phyloP scores from a whole-genome alignment of 371 early-diverging fungal genomes.

The Globomyces sp. region DNA sequence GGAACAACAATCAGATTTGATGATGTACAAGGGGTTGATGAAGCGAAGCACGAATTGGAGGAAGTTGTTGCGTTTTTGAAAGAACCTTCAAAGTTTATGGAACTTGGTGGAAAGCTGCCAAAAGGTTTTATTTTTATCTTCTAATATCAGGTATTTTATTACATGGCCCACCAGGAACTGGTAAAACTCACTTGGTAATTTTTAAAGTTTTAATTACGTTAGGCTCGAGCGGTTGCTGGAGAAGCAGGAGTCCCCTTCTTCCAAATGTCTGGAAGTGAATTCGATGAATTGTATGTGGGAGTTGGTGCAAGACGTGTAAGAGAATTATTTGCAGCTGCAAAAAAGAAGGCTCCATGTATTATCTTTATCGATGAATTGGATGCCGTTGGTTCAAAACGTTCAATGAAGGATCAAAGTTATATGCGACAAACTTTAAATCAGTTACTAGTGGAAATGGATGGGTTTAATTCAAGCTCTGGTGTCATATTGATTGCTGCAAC shows the following conservation, averaged over 20 bases:
- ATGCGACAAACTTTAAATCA: slow-evolving; percentile 97
- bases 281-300: slow-evolving; percentile 98
- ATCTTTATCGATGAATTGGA: slow-evolving; percentile 99
- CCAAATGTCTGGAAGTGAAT: slow-evolving; percentile 96
- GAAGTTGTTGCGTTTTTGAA: slow-evolving; percentile 94
- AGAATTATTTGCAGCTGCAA: slow-evolving; percentile 87
- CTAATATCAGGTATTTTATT: slow-evolving; percentile 57
- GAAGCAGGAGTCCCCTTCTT: slow-evolving; percentile 97
- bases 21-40: slow-evolving; percentile 97
- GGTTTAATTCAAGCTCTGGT: slow-evolving; percentile 89
- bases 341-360: slow-evolving; percentile 94
- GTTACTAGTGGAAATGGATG: slow-evolving; percentile 94
- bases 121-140: slow-evolving; percentile 58
- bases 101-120: slow-evolving; percentile 92
- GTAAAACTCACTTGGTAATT: slow-evolving; percentile 63
- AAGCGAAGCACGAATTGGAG: slow-evolving; percentile 94
- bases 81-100: slow-evolving; percentile 86
- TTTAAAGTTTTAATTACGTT: neutral
- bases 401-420: slow-evolving; percentile 88
- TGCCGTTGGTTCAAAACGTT: slow-evolving; percentile 97
- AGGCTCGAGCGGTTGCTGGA: slow-evolving; percentile 61
- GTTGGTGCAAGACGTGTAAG: slow-evolving; percentile 86
- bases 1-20: slow-evolving; percentile 70
- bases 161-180: slow-evolving; percentile 99
- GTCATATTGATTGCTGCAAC: slow-evolving; percentile 99